These are phyloP conservation scores for Gliomastix tumulicola DNA, from an alignment of 2,329 filamentous ascomycete species.

Conservation along the genomic window DNA sequence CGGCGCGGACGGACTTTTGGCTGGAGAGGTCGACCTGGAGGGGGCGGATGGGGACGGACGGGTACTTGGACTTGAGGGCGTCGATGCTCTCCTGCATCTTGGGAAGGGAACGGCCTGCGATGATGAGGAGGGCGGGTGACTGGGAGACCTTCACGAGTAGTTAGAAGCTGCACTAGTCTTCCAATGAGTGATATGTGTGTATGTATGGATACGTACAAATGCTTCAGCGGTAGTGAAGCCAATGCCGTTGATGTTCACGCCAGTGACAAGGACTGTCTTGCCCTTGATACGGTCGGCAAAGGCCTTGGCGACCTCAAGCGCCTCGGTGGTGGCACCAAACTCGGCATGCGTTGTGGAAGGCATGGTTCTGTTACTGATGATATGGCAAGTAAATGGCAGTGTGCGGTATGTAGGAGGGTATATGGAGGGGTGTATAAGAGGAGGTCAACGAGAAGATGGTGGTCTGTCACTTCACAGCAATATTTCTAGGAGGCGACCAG, in stretches of 20 bases:
- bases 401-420: too few relatives aligned
- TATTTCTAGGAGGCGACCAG: too few relatives aligned
- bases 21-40: constrained; percentile 29
- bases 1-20: constrained; percentile 25
- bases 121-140: constrained; percentile 26
- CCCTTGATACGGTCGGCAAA: constrained; percentile 14
- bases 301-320: constrained; percentile 9
- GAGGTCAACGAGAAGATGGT: too few relatives aligned
- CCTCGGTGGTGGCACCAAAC: constrained; percentile 11
- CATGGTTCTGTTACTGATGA: too few relatives aligned
- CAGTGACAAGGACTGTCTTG: constrained; percentile 28
- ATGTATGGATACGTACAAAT: constrained; percentile 6
- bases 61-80: constrained; percentile 19
- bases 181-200: too few relatives aligned
- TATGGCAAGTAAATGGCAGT: too few relatives aligned
- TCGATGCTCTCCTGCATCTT: constrained; percentile 28
- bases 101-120: constrained; percentile 27
- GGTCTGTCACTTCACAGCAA: too few relatives aligned
- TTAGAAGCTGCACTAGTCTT: neutral
- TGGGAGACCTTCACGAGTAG: constrained; percentile 10
- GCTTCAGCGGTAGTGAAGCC: constrained; percentile 26
- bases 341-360: constrained; percentile 11
- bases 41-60: constrained; percentile 20
- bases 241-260: constrained; percentile 22
- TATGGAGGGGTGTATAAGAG: too few relatives aligned